Evolutionary conservation across 306 rosid genomes (phyloP), one percentile per base, ranked within the genome.

Genomic region (Phaseolus lunatus): DNA sequence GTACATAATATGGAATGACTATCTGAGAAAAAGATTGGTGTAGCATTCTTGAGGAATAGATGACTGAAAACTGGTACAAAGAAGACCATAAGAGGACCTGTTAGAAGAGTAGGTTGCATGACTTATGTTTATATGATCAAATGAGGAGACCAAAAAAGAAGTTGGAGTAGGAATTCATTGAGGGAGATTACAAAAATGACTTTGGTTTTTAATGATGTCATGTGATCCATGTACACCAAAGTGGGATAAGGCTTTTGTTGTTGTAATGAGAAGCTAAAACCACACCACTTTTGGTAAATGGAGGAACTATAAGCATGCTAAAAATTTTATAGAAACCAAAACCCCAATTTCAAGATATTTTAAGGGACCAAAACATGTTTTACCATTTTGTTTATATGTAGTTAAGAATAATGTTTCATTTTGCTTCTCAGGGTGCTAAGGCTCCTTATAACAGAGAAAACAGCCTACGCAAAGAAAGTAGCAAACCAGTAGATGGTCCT

Each of bases 381-480:
- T 11, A 43, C 48, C 24, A 18, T 18, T 50, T n/a, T 50, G 23
- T 50, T 50, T n/a, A 50, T 2, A 7, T 50, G 24, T 62, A 39
- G 62, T 57, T 54, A 83, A 45, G 20, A 76, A 69, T 62, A 76
- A 66, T 70, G 19, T 44, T 50, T 65, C 20, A 57, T 57, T 24
- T 24, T 57, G n/a, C 73, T 86, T 87, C 27, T 62, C 83, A 92
- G 99, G 99, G 99, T 71, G 98, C 92, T 37, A 88, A 87, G 84
- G 75, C 82, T 72, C 70, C 87, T 66, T 92, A 87, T 84, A 76
- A 78, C 62, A 86, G 99, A 87, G 96, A 91, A 72, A 82, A 87
- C 89, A 96, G 98, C 79, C 89, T 96, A 65, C 95, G 96, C 80
- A 92, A 15, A 67, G 99, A 96, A 88, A 66, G 63, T 27, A 77